Conservation (phyloP, 768 basidiomycete species). For the Dictyophora rubrovolvata region DNA sequence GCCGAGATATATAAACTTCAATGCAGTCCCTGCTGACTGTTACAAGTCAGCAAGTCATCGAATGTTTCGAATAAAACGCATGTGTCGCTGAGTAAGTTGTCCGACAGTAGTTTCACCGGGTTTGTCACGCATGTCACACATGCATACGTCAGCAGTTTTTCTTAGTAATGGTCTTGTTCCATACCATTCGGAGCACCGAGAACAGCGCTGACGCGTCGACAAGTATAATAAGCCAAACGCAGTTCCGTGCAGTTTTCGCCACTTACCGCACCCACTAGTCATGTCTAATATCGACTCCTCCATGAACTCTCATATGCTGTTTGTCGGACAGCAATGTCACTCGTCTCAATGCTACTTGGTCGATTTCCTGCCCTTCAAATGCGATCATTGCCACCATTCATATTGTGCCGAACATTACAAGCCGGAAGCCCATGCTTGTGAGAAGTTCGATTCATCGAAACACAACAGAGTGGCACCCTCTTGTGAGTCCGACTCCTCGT, state of each 20-base stretch:
- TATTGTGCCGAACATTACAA: constrained; percentile 79
- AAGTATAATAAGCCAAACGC: not conserved
- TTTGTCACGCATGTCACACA: not conserved
- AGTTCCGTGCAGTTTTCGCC: not conserved
- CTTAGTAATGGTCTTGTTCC: not conserved
- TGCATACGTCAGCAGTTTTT: not conserved
- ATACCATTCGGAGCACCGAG: not conserved
- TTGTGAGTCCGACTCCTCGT: constrained; percentile 35
- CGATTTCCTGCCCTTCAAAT: constrained; percentile 83
- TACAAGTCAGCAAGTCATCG: no score
- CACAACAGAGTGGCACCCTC: constrained; percentile 68
- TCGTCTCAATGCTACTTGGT: constrained; percentile 54
- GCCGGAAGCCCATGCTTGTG: constrained; percentile 55
- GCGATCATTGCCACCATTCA: constrained; percentile 59
- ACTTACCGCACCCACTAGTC: not conserved
- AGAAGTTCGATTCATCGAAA: constrained; percentile 59
- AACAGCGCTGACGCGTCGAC: not conserved
- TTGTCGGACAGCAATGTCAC: constrained; percentile 64
- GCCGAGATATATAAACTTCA: no score
- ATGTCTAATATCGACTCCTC: constrained; percentile 1
- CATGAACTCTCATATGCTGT: constrained; percentile 36
- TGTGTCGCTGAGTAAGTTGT: no score
- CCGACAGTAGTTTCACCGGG: no score
- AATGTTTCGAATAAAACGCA: no score
- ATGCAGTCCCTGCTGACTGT: no score